A percentile compares a stretch with the other conserved stretches of the same genome.
Conservation (phyloP, 164 flowering plant genomes). For the Magnolia sinica region DNA sequence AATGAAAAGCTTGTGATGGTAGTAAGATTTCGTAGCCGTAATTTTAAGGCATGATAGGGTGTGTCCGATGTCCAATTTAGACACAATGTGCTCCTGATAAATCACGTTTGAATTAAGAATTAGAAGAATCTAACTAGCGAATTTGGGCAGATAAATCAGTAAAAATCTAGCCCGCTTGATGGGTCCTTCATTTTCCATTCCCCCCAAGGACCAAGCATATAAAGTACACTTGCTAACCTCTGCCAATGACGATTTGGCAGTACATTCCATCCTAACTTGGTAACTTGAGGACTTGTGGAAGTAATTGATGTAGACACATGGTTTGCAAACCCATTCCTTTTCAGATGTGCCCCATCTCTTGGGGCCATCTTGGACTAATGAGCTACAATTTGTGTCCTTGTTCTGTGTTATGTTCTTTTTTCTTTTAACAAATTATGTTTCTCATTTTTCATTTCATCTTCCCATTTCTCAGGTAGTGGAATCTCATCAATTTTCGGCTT, state of each 20-base stretch:
- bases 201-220: background rate
- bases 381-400: background rate
- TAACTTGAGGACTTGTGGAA: background rate
- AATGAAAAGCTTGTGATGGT: background rate
- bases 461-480: conserved; percentile 21
- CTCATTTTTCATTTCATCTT: background rate
- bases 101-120: background rate
- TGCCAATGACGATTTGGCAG: background rate
- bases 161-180: background rate
- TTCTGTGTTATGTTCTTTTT: background rate
- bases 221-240: background rate
- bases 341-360: background rate
- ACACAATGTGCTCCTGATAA: background rate
- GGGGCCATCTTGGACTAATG: background rate
- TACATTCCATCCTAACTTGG: background rate
- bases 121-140: too few species aligned
- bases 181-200: background rate
- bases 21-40: background rate
- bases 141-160: background rate
- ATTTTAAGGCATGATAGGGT: background rate
- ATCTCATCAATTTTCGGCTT: conserved; percentile 11
- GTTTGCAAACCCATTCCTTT: too few species aligned
- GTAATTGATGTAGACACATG: too few species aligned
- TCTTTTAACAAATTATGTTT: background rate
- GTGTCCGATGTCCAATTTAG: background rate